These are phyloP conservation scores for Myriangium duriaei DNA, from an alignment of 2,329 filamentous ascomycete species.

Conservation along the genomic window DNA sequence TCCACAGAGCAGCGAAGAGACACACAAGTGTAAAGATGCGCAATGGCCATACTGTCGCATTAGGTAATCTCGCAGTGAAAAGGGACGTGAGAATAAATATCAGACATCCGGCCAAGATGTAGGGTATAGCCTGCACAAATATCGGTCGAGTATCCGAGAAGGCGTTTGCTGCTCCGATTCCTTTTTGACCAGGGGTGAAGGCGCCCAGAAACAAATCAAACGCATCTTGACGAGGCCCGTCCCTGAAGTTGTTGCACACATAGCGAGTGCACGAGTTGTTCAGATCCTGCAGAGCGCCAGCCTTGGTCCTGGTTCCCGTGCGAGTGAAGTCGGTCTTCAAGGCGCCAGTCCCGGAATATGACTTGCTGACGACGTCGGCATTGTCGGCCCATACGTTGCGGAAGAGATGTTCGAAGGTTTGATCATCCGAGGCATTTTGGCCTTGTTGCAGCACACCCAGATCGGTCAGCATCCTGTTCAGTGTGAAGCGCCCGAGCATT, in stretches of 20 bases:
- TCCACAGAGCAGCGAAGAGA: constrained; percentile 57
- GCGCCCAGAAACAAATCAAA: constrained; percentile 88
- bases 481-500: constrained; percentile 81
- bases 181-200: constrained; percentile 63
- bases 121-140: constrained; percentile 86
- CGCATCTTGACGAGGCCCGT: constrained; percentile 86
- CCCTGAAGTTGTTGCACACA: constrained; percentile 83
- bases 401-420: constrained; percentile 78
- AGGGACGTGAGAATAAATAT: constrained; percentile 70
- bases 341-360: constrained; percentile 91
- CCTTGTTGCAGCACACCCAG: constrained; percentile 65
- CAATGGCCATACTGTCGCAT: constrained; percentile 66
- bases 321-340: constrained; percentile 97
- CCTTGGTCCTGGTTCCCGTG: constrained; percentile 77
- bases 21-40: constrained; percentile 73
- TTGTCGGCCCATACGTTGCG: constrained; percentile 98
- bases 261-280: constrained; percentile 84
- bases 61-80: constrained; percentile 58
- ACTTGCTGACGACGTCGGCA: constrained; percentile 82
- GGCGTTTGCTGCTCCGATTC: constrained; percentile 57
- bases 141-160: constrained; percentile 79
- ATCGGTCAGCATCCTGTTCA: constrained; percentile 81
- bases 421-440: constrained; percentile 66
- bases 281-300: constrained; percentile 73
- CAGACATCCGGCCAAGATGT: constrained; percentile 71